Conservation (phyloP, 805 yeast genomes). For the Suhomyces vadensis region DNA sequence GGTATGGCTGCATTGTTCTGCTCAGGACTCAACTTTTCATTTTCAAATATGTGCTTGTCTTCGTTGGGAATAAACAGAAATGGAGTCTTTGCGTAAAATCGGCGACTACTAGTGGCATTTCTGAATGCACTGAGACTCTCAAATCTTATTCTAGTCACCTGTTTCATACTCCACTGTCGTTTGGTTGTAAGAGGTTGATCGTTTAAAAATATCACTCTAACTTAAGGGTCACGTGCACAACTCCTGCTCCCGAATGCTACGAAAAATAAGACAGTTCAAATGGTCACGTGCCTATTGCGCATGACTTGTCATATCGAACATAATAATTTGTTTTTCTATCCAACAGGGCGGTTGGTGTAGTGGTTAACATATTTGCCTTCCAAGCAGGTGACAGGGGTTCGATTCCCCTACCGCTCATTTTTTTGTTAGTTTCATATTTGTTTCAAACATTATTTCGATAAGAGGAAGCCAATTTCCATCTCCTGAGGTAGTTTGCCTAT, state of each 20-base stretch:
- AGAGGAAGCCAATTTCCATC: background rate
- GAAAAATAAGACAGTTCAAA: too few species aligned
- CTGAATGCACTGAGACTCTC: background rate
- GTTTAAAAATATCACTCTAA: too few species aligned
- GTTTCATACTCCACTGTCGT: background rate
- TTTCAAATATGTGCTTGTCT: slow-evolving; percentile 26
- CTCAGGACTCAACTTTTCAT: slow-evolving; percentile 28
- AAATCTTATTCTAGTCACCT: background rate
- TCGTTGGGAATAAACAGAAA: slow-evolving; percentile 33
- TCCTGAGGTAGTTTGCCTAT: background rate
- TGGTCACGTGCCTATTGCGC: too few species aligned
- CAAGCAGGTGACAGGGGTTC: slow-evolving; percentile 94
- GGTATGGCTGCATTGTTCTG: slow-evolving; percentile 39
- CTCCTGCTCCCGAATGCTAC: too few species aligned
- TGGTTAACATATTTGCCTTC: slow-evolving; percentile 91
- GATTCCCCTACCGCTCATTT: slow-evolving; percentile 84
- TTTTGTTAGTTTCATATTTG: slow-evolving; percentile 17
- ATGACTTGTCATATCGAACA: too few species aligned
- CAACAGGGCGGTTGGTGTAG: slow-evolving; percentile 82
- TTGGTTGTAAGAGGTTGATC: too few species aligned
- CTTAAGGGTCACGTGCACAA: too few species aligned
- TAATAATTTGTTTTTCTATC: background rate
- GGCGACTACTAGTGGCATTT: background rate
- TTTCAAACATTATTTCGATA: background rate
- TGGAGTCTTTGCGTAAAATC: slow-evolving; percentile 4